Conservation (phyloP, 495 filamentous ascomycete species). For the Cercophora newfieldiana region DNA sequence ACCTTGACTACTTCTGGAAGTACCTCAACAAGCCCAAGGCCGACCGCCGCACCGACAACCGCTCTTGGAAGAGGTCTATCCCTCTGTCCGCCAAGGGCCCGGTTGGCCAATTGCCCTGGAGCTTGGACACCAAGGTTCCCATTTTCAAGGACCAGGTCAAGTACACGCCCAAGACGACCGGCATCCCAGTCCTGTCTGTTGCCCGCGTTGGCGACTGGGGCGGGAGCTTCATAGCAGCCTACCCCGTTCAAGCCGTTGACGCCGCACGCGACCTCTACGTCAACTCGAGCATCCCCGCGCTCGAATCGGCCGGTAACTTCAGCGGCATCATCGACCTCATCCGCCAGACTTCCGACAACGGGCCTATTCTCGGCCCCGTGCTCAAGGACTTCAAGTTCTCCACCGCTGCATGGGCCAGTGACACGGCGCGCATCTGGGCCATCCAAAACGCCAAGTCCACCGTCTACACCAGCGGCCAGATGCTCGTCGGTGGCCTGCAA, state of each 20-base stretch:
- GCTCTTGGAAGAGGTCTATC: neutral
- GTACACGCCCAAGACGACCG: neutral
- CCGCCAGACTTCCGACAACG: neutral
- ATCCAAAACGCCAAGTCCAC: neutral
- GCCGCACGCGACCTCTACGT: neutral
- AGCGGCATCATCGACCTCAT: neutral
- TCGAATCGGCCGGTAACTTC: neutral
- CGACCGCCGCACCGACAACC: neutral
- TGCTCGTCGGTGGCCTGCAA: neutral
- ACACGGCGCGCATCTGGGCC: neutral
- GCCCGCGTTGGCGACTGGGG: neutral
- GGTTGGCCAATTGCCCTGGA: neutral
- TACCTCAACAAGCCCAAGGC: neutral
- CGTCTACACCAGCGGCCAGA: neutral
- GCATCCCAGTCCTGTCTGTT: neutral
- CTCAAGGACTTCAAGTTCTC: neutral
- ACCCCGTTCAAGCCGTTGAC: neutral
- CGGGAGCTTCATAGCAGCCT: neutral
- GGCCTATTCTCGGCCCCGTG: neutral
- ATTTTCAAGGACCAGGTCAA: neutral
- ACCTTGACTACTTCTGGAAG: slow-evolving; percentile 3
- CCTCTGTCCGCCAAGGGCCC: neutral
- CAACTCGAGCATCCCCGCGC: neutral
- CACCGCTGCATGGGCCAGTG: neutral
- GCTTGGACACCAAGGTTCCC: neutral